Conservation (phyloP, 768 basidiomycete genomes). For the Paxillus rubicundulus region DNA sequence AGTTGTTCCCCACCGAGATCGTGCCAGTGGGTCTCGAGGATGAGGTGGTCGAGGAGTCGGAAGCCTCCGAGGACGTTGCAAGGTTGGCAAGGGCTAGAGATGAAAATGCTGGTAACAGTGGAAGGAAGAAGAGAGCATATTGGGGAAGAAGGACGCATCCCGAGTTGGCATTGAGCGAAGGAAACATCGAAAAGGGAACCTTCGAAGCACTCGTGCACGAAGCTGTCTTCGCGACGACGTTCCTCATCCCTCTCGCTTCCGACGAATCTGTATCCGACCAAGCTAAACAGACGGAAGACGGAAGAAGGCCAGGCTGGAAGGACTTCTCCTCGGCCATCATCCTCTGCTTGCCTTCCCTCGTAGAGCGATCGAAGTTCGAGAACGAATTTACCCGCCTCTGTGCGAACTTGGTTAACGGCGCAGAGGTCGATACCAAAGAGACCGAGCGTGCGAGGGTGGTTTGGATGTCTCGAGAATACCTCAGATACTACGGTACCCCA, state of each 20-base stretch:
- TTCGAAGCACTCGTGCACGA: constrained; percentile 83
- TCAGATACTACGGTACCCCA: constrained; percentile 54
- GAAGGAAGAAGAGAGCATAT: constrained; percentile 63
- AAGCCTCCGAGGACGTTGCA: constrained; percentile 26
- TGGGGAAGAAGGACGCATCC: constrained; percentile 80
- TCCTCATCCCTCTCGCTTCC: constrained; percentile 27
- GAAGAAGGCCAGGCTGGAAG: constrained; percentile 46
- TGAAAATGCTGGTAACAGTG: constrained; percentile 25
- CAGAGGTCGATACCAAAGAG: constrained; percentile 37
- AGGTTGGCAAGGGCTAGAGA: constrained; percentile 34
- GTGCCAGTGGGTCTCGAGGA: constrained; percentile 55
- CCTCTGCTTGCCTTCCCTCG: constrained; percentile 56
- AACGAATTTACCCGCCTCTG: constrained; percentile 67
- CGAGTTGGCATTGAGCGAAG: constrained; percentile 48
- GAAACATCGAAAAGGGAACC: constrained; percentile 58
- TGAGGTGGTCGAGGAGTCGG: constrained; percentile 30
- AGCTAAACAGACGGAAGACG: constrained; percentile 17
- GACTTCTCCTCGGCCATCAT: constrained; percentile 62
- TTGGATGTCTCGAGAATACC: constrained; percentile 68
- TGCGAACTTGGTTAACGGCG: constrained; percentile 60
- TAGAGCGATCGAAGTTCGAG: constrained; percentile 59
- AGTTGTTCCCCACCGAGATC: constrained; percentile 68
- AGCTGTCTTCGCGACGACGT: constrained; percentile 74
- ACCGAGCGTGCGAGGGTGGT: constrained; percentile 45
- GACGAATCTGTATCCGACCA: constrained; percentile 17